Percentiles rank a stretch among this genome's conserved stretches.
These are phyloP conservation scores for Suillus subalutaceus DNA, from an alignment of 768 basidiomycete species.

Conservation along the genomic window DNA sequence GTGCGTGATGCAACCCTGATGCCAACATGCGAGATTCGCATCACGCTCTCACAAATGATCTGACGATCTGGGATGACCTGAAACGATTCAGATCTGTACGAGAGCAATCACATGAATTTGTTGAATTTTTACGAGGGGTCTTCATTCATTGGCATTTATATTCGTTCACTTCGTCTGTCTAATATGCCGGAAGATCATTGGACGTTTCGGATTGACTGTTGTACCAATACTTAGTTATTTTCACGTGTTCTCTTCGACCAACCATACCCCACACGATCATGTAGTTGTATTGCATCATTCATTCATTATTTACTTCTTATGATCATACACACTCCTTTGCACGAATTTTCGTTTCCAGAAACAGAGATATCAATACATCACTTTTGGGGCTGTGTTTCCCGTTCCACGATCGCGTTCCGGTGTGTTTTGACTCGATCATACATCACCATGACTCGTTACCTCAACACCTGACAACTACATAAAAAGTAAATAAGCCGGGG, in stretches of 20 bases:
- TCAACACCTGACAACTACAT: neutral
- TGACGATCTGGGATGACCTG: conserved; percentile 1
- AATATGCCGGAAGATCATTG: neutral
- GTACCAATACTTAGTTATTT: conserved; percentile 2
- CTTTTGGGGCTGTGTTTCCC: neutral
- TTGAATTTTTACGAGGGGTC: neutral
- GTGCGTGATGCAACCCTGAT: conserved; percentile 22
- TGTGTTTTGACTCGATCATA: neutral
- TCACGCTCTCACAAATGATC: neutral
- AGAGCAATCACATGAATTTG: conserved; percentile 4
- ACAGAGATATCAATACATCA: no score
- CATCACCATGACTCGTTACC: neutral
- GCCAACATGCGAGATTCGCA: conserved; percentile 8
- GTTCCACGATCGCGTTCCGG: neutral
- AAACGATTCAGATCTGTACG: neutral
- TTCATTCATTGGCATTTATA: neutral
- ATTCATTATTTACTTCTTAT: conserved; percentile 3
- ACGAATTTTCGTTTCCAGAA: neutral
- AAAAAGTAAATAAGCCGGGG: neutral
- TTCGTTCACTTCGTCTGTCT: neutral
- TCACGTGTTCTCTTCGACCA: neutral
- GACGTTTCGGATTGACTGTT: neutral
- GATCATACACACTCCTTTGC: conserved; percentile 1
- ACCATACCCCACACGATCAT: conserved; percentile 6
- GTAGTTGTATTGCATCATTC: neutral